A percentile compares a stretch with the other conserved stretches of the same genome.
These are phyloP conservation scores for Bigelowiella natans DNA, from an alignment of 78 protist species.

Conservation along the genomic window DNA sequence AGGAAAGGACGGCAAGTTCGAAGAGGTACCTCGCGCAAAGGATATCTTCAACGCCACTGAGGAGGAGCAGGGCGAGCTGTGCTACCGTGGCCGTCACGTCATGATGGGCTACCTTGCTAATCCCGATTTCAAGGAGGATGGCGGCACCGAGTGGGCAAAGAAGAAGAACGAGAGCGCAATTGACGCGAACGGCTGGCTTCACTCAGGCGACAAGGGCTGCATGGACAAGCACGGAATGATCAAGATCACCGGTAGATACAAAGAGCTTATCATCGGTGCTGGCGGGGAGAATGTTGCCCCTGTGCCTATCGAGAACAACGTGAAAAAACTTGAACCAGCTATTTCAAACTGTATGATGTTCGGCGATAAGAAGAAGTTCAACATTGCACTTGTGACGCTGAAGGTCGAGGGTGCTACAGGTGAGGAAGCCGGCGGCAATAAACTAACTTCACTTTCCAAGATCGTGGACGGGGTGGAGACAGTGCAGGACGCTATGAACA, in stretches of 20 bases:
- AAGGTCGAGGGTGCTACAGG: conserved; percentile 3
- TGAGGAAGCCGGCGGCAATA: background rate
- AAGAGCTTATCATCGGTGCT: conserved; percentile 73
- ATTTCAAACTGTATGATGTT: background rate
- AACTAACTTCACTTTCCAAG: background rate
- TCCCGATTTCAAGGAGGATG: conserved; percentile 15
- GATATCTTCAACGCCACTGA: background rate
- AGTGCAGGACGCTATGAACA: background rate
- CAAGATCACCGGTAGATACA: conserved; percentile 60
- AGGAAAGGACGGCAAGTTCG: background rate
- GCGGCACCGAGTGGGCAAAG: background rate
- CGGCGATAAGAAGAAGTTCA: conserved; percentile 61
- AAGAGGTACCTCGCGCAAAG: background rate
- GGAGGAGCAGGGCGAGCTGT: background rate
- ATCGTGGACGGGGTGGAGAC: background rate
- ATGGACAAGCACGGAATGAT: conserved; percentile 40
- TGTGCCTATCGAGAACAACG: conserved; percentile 50
- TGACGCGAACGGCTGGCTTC: conserved; percentile 57
- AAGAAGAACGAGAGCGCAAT: conserved; percentile 39
- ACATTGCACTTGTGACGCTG: conserved; percentile 31
- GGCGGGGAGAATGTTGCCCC: conserved; percentile 89
- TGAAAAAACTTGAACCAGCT: conserved; percentile 9
- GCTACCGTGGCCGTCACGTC: conserved; percentile 35
- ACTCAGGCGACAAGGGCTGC: conserved; percentile 62
- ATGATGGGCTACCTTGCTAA: conserved; percentile 45